phyloP scores from a whole-genome alignment of 2,329 filamentous ascomycete species.

The Basipetospora chlamydospora region DNA sequence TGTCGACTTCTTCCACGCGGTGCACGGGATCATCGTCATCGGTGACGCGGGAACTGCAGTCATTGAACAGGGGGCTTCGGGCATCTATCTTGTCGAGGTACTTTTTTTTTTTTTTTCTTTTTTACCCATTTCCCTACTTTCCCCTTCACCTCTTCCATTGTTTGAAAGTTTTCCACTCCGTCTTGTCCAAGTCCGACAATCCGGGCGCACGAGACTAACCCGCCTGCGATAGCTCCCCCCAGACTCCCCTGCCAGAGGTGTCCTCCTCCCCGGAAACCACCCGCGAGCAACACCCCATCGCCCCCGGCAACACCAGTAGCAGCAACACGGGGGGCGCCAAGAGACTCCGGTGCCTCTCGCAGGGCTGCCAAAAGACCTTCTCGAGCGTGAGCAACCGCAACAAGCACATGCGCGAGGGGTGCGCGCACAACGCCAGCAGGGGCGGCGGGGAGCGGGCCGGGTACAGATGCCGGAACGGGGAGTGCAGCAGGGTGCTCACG shows the following conservation, averaged over 20 bases:
- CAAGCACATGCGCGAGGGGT: constrained; percentile 17
- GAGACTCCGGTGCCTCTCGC: constrained; percentile 10
- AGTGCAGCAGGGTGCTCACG: constrained; percentile 13
- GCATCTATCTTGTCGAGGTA: background rate
- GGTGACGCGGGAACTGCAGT: background rate
- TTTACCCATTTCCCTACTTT: too few species aligned
- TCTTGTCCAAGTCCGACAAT: too few species aligned
- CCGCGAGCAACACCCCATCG: too few species aligned
- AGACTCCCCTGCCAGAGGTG: too few species aligned
- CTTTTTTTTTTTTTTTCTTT: too few species aligned
- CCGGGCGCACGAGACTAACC: too few species aligned
- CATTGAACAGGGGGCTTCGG: background rate
- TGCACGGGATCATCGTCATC: constrained; percentile 1
- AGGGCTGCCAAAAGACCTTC: constrained; percentile 15
- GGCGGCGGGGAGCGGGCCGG: constrained; percentile 9
- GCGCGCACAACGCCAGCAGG: constrained; percentile 8
- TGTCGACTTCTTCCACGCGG: background rate
- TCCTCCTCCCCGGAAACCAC: background rate
- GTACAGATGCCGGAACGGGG: constrained; percentile 13
- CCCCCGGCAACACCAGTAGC: too few species aligned
- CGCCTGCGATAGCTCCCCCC: background rate
- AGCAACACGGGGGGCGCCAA: background rate
- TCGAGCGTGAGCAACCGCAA: constrained; percentile 17
- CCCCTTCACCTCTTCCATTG: too few species aligned
- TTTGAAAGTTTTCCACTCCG: too few species aligned